Conservation (phyloP, 129 eudicot genomes). For the Escallonia herrerae region DNA sequence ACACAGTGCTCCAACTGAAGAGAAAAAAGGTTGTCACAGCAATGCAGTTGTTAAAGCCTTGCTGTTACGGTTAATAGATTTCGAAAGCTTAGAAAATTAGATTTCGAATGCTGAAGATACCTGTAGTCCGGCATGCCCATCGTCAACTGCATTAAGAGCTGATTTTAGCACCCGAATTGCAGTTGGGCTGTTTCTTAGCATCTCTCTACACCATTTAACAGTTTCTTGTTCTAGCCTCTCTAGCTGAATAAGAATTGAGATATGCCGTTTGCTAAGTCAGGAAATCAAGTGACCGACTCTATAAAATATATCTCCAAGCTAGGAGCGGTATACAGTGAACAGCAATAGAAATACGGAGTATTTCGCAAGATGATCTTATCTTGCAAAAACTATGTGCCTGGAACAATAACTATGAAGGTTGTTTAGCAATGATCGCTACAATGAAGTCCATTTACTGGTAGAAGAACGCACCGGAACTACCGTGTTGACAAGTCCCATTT, state of each 20-base stretch:
- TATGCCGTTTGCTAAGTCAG: neutral
- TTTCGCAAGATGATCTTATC: no score
- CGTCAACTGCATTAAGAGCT: constrained; percentile 87
- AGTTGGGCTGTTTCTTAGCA: constrained; percentile 87
- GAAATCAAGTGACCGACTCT: neutral
- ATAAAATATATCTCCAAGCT: no score
- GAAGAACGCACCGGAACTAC: constrained; percentile 81
- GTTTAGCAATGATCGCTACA: no score
- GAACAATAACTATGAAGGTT: no score
- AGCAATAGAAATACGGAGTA: no score
- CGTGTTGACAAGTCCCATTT: constrained; percentile 86
- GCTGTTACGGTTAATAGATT: neutral
- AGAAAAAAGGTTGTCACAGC: neutral
- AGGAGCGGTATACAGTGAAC: no score
- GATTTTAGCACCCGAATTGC: constrained; percentile 85
- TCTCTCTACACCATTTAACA: constrained; percentile 92
- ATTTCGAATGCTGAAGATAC: constrained; percentile 33
- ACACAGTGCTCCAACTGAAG: neutral
- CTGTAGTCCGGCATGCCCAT: constrained; percentile 98
- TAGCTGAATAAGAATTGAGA: constrained; percentile 29
- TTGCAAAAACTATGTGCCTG: no score
- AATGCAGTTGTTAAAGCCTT: neutral
- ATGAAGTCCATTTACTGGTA: neutral
- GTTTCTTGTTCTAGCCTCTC: constrained; percentile 87
- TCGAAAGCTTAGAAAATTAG: no score